A percentile compares a stretch with the other conserved stretches of the same genome.
Conservation (phyloP, 345 rosid genomes). For the Zanthoxylum bungeanum region DNA sequence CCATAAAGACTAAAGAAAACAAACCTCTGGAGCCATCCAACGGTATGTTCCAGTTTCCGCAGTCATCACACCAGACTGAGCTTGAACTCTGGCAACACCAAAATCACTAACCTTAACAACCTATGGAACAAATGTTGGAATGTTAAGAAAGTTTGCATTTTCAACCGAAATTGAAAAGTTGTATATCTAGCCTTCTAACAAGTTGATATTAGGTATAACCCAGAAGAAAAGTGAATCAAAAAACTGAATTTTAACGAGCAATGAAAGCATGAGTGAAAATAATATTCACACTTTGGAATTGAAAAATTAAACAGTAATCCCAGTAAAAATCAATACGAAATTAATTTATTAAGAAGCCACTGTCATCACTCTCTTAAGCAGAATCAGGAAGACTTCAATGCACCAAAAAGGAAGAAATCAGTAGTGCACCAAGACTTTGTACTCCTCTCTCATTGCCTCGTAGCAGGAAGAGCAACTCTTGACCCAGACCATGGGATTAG, state of each 20-base stretch:
- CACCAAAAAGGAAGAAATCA: background rate
- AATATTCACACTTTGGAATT: background rate
- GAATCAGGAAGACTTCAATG: background rate
- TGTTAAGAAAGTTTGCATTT: slow-evolving; percentile 8
- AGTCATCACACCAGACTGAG: slow-evolving; percentile 64
- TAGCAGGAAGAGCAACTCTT: background rate
- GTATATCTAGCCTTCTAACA: slow-evolving; percentile 2
- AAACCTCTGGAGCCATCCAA: slow-evolving; percentile 89
- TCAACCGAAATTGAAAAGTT: slow-evolving; percentile 1
- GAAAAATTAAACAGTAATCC: background rate
- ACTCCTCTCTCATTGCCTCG: background rate
- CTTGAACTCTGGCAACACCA: slow-evolving; percentile 69
- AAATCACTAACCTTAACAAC: slow-evolving; percentile 71
- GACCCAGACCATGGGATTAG: background rate
- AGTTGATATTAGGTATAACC: slow-evolving; percentile 6
- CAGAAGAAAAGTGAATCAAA: slow-evolving; percentile 5
- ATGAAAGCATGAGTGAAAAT: slow-evolving; percentile 4
- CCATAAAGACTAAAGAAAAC: slow-evolving; percentile 6
- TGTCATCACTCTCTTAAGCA: background rate
- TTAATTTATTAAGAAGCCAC: background rate
- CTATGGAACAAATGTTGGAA: slow-evolving; percentile 25
- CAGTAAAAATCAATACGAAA: background rate
- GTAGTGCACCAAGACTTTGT: background rate
- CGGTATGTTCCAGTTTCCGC: slow-evolving; percentile 80
- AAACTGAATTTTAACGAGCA: background rate